Conservation (phyloP, 2,329 filamentous ascomycete genomes). For the Aspergillus pseudoglaucus region DNA sequence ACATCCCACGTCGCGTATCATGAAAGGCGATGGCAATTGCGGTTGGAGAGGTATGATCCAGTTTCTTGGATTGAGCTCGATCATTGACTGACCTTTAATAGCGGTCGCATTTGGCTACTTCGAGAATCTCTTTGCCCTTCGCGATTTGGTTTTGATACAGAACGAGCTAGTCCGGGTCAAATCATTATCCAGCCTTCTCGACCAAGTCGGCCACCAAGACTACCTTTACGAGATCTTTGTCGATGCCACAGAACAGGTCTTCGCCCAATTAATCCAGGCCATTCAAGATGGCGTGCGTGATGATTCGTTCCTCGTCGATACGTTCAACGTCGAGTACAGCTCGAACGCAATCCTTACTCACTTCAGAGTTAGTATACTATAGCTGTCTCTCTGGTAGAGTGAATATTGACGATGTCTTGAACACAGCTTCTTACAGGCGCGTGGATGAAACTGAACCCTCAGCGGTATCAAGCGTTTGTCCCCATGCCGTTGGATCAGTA, state of each 20-base stretch:
- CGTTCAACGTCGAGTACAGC: conserved; percentile 65
- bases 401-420: conserved; percentile 8
- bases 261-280: conserved; percentile 57
- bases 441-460: conserved; percentile 70
- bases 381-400: not conserved
- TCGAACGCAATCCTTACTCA: conserved; percentile 81
- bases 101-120: conserved; percentile 92
- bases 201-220: conserved; percentile 60
- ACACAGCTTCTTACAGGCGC: conserved; percentile 70
- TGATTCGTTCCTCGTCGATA: conserved; percentile 52
- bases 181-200: conserved; percentile 64
- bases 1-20: conserved; percentile 79
- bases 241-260: conserved; percentile 63
- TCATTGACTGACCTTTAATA: conserved; percentile 34
- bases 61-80: not conserved
- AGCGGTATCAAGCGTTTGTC: conserved; percentile 67
- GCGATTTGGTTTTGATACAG: conserved; percentile 58
- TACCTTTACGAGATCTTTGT: conserved; percentile 77
- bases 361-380: conserved; percentile 49
- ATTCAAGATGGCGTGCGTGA: conserved; percentile 52
- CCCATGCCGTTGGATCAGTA: conserved; percentile 60
- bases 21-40: conserved; percentile 91
- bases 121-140: conserved; percentile 68
- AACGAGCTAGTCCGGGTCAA: conserved; percentile 67
- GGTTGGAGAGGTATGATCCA: conserved; percentile 81